Conservation (phyloP, 1,139 yeast species). For the Pichia sp. region DNA sequence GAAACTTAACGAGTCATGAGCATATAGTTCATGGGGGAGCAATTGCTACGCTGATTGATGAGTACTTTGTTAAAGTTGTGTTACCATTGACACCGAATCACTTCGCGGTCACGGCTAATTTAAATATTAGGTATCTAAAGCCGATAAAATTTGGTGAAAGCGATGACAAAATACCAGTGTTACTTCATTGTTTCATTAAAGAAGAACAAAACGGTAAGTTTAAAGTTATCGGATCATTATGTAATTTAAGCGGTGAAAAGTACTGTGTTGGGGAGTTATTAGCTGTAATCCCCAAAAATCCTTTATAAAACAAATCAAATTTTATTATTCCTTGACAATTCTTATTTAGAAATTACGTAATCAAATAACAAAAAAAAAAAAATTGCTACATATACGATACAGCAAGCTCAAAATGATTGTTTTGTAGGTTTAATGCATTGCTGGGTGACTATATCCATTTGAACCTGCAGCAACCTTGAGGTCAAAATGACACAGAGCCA, state of each 20-base stretch:
- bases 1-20: conserved; percentile 39
- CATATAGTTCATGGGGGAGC: conserved; percentile 52
- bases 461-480: too few species aligned
- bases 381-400: too few species aligned
- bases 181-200: conserved; percentile 18
- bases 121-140: conserved; percentile 17
- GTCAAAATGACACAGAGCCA: too few species aligned
- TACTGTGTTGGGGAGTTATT: conserved; percentile 20
- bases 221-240: conserved; percentile 16
- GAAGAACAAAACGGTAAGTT: conserved; percentile 14
- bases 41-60: conserved; percentile 46
- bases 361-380: not conserved
- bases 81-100: conserved; percentile 31
- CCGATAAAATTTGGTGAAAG: conserved; percentile 16
- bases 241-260: conserved; percentile 10
- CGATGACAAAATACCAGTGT: conserved; percentile 10
- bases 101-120: conserved; percentile 32
- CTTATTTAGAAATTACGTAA: not conserved
- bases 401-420: too few species aligned
- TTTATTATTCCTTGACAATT: not conserved
- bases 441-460: too few species aligned
- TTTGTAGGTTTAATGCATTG: too few species aligned
- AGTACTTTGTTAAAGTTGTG: conserved; percentile 43
- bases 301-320: not conserved
- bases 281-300: conserved; percentile 18